Evolutionary conservation across 2,329 filamentous ascomycete genomes (phyloP).

Genomic region (Diaporthe destruens): DNA sequence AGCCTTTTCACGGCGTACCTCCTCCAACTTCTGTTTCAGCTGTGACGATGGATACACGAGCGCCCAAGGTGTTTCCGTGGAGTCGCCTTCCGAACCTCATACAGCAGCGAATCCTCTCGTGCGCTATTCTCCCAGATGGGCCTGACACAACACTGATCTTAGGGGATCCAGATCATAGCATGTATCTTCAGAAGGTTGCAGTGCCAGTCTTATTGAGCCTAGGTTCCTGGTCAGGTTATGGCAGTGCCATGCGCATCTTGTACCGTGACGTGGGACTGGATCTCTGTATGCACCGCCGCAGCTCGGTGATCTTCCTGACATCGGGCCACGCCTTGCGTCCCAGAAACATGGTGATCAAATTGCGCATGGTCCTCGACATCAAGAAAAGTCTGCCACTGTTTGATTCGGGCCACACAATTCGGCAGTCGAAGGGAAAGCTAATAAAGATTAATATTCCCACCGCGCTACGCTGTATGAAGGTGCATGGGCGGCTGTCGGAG

Average conservation of each 20-base stretch:
- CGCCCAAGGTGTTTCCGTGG: background rate
- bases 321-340: background rate
- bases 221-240: conserved; percentile 28
- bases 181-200: conserved; percentile 10
- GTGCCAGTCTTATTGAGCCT: conserved; percentile 36
- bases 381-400: conserved; percentile 32
- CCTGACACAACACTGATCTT: conserved; percentile 1
- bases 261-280: conserved; percentile 24
- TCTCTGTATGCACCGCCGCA: background rate
- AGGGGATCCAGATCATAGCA: conserved; percentile 4
- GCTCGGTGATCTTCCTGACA: conserved; percentile 37
- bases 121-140: conserved; percentile 19
- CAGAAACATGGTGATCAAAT: conserved; percentile 12
- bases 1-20: background rate
- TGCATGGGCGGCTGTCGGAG: conserved; percentile 13
- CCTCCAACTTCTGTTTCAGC: background rate
- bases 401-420: conserved; percentile 17
- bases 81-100: conserved; percentile 11
- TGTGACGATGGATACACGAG: background rate
- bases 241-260: conserved; percentile 18
- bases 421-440: conserved; percentile 5
- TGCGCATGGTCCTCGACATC: conserved; percentile 28
- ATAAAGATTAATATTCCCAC: conserved; percentile 37
- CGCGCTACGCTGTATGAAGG: conserved; percentile 33
- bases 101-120: conserved; percentile 24